Evolutionary conservation across 257 asterid genomes (phyloP), one percentile per base, ranked within the genome.

Genomic region (Capsicum rhomboideum): DNA sequence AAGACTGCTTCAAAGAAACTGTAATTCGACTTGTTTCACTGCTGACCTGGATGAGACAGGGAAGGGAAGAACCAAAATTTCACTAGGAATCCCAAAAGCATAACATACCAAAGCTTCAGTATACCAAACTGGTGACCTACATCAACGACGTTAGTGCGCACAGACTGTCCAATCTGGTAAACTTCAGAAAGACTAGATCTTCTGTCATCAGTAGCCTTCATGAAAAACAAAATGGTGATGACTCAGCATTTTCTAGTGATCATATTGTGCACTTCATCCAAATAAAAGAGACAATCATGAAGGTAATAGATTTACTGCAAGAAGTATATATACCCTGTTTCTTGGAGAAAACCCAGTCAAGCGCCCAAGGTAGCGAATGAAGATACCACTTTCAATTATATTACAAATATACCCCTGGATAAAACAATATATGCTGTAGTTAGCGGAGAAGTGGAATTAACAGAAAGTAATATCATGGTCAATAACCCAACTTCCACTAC

Each of bases 321-420:
- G 61, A 31, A n/a, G 42, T 2, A 49, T 11, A 49, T 11, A 71
- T 91, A 95, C 98, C 98, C 91, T 97, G 91, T 90, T 87, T 91
- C 90, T 97, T 49, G 99, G 98, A 85, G 97, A 95, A 93, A 97
- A 97, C 55, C 98, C 99, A 87, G 99, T 97, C 88, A 95, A 90
- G 52, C 95, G 97, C 79, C 99, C 98, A 84, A 95, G 74, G 90
- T 89, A 97, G 83, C 99, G 99, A 69, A 97, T 92, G 84, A 97
- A 97, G 93, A 98, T 93, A 74, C 99, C 99, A 75, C 91, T 86
- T 69, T 95, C 99, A 85, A 97, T 97, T 84, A 97, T 87, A 86
- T 93, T 97, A 88, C 98, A 95, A 83, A 97, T 82, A 86, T 95
- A 97, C 54, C 99, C 99, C 99, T 97, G 97, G 88, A 55, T 85